Evolutionary conservation across 2,329 filamentous ascomycete genomes (phyloP).

Genomic region (Pleomassaria siparia): DNA sequence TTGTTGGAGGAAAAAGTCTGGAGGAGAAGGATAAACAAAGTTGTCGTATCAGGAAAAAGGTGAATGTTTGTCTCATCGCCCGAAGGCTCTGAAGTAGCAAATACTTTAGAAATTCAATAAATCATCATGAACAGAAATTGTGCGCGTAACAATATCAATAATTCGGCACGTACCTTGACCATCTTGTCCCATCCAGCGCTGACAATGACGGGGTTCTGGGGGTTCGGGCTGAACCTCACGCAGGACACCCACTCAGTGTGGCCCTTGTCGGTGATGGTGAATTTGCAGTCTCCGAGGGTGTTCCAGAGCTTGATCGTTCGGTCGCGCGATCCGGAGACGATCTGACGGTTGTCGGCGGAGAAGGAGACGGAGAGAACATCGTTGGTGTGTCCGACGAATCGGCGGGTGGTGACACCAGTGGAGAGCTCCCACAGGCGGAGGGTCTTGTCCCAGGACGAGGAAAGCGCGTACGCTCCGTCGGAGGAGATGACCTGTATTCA

Average conservation of each 20-base stretch:
- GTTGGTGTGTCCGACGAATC: conserved; percentile 99
- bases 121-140: conserved; percentile 74
- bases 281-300: conserved; percentile 99
- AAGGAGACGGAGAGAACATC: conserved; percentile 99
- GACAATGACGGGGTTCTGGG: conserved; percentile 99
- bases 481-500: conserved; percentile 89
- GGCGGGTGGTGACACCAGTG: conserved; percentile 93
- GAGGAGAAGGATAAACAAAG: conserved; percentile 11
- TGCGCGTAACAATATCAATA: conserved; percentile 4
- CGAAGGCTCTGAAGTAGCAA: conserved; percentile 99
- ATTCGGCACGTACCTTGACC: conserved; percentile 81
- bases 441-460: conserved; percentile 99
- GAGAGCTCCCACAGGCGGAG: conserved; percentile 99
- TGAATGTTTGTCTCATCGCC: conserved; percentile 98
- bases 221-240: conserved; percentile 99
- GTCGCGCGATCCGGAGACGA: conserved; percentile 98
- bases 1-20: neutral
- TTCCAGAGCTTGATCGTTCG: conserved; percentile 99
- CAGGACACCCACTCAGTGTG: conserved; percentile 99
- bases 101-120: conserved; percentile 85
- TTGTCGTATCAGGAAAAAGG: conserved; percentile 73
- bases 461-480: conserved; percentile 98
- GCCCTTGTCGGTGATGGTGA: conserved; percentile 99
- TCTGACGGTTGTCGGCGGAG: conserved; percentile 99
- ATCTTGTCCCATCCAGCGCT: conserved; percentile 99